These are phyloP conservation scores for Scenedesmus sp. DNA, from an alignment of 163 green algal species.

Conservation along the genomic window DNA sequence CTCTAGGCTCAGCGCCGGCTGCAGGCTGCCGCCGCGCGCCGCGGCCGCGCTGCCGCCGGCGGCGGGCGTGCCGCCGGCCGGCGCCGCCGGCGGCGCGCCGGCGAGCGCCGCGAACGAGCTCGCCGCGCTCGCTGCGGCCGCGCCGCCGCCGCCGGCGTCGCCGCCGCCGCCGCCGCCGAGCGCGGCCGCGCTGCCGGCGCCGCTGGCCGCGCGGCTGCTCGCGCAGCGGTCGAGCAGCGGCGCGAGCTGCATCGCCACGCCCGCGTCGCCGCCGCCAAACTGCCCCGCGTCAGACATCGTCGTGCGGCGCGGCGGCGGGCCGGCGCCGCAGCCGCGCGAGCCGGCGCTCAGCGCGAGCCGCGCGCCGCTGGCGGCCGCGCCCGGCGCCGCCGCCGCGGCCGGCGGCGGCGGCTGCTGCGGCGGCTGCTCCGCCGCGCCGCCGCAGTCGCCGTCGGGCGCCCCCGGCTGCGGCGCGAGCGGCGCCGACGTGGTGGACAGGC, in stretches of 20 bases:
- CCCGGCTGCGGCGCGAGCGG: slow-evolving; percentile 12
- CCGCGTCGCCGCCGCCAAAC: background rate
- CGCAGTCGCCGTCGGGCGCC: background rate
- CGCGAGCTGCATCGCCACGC: slow-evolving; percentile 9
- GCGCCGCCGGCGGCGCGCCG: too few species aligned
- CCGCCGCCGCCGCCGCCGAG: too few species aligned
- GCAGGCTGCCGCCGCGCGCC: slow-evolving; percentile 4
- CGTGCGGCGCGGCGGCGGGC: background rate
- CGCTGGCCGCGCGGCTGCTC: slow-evolving; percentile 4
- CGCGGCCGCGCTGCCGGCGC: too few species aligned
- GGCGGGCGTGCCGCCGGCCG: background rate
- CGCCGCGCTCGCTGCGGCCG: too few species aligned
- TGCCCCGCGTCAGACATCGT: slow-evolving; percentile 32
- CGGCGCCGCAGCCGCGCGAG: too few species aligned
- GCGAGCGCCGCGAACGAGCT: too few species aligned
- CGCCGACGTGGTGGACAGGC: slow-evolving; percentile 25
- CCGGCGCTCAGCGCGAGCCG: too few species aligned
- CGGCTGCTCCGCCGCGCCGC: background rate
- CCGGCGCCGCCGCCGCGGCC: too few species aligned
- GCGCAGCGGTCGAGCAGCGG: slow-evolving; percentile 1
- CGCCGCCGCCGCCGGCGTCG: too few species aligned
- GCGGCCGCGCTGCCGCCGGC: background rate
- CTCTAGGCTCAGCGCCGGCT: slow-evolving; percentile 4
- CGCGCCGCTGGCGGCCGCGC: too few species aligned
- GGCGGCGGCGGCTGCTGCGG: background rate